Base-by-base conservation (phyloP, 495 filamentous ascomycete genomes). In the Aspergillus carlsbadensis region DNA sequence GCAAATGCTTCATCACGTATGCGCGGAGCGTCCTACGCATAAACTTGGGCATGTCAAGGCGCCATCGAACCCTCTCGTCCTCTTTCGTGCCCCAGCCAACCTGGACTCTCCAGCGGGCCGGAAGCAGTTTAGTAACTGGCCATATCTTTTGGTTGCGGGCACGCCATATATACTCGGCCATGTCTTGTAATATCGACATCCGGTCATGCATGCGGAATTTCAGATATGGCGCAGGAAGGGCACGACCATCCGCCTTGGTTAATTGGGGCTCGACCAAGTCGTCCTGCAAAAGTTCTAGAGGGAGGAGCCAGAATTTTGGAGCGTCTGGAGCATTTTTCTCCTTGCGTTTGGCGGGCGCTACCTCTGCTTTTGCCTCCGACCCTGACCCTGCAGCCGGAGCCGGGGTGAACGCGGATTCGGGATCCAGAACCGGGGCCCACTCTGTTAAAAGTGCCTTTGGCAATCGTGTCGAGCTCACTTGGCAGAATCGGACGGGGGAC, bases 41-140 rank as follows among this genome's bases (percentile, higher is more conserved):
- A 41, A 86, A 81, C 0, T 68, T 65, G n/a, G 80, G 77, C 85
- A 91, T 91, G 61, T 92, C 87, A 33, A 73, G 36, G 14, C 86
- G 81, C 87, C 87, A 93, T 3, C 80, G 62, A 13, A 82, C 33
- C 5, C 67, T 54, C 10, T 59, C 54, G 14, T 71, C 53, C 10
- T 75, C 64, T 1, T 52, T 42, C 8, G 53, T 10, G 57, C 67
- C 34, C 71, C 39, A 29, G 74, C 68, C 69, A 5, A 64, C 20
- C 41, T 71, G 71, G 51, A 72, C 37, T 54, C 67, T 71, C 72
- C 71, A 78, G 46, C 72, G 65, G 50, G 65, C 58, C 6, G 75
- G 71, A 31, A 75, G 8, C 17, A 78, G 3, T 20, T 56, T 51
- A 15, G 48, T 20, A 26, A 75, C 47, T 7, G 58, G 44, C 5